Conservation (phyloP, 371 early-diverging fungal species). For the Mucor velutinosus region DNA sequence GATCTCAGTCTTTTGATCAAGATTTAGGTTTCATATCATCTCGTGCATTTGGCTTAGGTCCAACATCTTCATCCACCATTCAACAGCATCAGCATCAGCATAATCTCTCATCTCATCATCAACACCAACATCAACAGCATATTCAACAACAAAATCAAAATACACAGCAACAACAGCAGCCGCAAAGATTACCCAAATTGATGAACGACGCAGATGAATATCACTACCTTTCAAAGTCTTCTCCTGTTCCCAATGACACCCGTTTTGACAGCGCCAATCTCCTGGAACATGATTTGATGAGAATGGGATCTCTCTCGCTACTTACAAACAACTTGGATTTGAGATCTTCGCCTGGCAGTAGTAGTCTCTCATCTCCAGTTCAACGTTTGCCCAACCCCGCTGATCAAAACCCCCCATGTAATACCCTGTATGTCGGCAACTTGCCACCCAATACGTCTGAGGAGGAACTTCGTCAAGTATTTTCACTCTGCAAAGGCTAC, state of each 20-base stretch:
- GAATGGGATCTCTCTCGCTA: conserved; percentile 15
- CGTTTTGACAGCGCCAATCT: conserved; percentile 11
- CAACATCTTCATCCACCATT: conserved; percentile 4
- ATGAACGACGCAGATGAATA: conserved; percentile 27
- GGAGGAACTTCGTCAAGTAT: conserved; percentile 81
- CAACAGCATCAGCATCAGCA: conserved; percentile 19
- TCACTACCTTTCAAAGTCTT: conserved; percentile 90
- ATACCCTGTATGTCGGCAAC: conserved; percentile 92
- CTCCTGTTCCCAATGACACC: conserved; percentile 31
- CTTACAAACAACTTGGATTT: conserved; percentile 2
- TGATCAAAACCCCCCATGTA: conserved; percentile 93
- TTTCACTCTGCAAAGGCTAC: conserved; percentile 76
- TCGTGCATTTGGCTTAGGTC: conserved; percentile 27
- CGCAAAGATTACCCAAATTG: conserved; percentile 34
- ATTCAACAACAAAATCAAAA: conserved; percentile 56
- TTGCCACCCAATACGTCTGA: conserved; percentile 79
- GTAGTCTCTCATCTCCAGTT: conserved; percentile 11
- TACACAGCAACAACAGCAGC: conserved; percentile 9
- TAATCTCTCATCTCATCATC: conserved; percentile 9
- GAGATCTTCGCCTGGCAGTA: neutral
- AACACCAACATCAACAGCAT: conserved; percentile 17
- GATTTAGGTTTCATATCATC: conserved; percentile 26
- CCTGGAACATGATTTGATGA: conserved; percentile 17
- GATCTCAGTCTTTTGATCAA: conserved; percentile 46
- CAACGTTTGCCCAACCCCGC: conserved; percentile 37